Base-by-base conservation (phyloP, 2,329 filamentous ascomycete species). In the Ophioceras dolichostomum region DNA sequence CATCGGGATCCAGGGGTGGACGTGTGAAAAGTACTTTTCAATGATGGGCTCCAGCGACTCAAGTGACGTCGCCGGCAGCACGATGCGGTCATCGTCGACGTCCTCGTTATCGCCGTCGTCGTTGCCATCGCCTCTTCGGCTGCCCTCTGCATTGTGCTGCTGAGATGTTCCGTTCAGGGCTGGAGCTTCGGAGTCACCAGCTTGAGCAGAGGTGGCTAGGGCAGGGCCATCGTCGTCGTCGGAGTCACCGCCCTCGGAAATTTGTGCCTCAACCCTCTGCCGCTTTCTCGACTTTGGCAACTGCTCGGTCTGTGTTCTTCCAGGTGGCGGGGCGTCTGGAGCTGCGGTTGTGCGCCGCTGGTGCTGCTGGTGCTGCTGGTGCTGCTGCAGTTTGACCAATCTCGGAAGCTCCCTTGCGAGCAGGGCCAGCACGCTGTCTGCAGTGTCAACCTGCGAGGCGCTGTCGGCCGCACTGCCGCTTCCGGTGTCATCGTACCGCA, bases 1-100 rank as follows among this genome's bases (percentile, higher is more conserved):
- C 36, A 60, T 56, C 4, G 55, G 56, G 10, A 61, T 60, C 54
- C 58, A 64, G 2, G 59, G 58, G 35, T 63, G 60, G 1, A 62
- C 49, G 2, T 49, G 39, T 1, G 41, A 38, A 30, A 62, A 61
- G 41, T 62, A 62, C 1, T 53, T 48, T 2, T 57, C 53, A 12
- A 58, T 47, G 7, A 59, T 43, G 5, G 44, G 41, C 20, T 53
- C 52, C 4, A 62, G 48, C 1, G 62, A 46, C 10, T 58, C 50
- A 5, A 51, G 48, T 4, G 54, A 44, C 4, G 56, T 31, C 5
- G 16, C 16, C 3, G 29, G 29, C 8, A 31, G 29, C 29, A 40
- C 3, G 47, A 44, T 27, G 8, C 39, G 35, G 31, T 18, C 29
- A 10, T 31, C 29, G 1, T 31, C 29, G 16, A 14, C 29, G 13